These are phyloP conservation scores for Cardiospermum halicacabum DNA, from an alignment of 345 rosid genomes.

Conservation along the genomic window DNA sequence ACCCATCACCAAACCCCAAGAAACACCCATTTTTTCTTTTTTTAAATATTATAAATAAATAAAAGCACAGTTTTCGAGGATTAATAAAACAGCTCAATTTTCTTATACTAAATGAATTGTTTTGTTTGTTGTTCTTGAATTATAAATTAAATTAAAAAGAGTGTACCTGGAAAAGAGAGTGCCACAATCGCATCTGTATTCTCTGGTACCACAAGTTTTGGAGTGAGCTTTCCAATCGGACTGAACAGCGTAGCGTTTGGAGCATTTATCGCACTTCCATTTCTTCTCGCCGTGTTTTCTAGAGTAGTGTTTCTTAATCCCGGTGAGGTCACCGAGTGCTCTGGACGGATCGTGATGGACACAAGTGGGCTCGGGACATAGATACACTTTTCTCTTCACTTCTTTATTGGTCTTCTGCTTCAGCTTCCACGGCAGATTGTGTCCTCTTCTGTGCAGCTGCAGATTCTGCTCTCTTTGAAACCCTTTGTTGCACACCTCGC, in stretches of 20 bases:
- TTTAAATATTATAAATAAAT: too few species aligned
- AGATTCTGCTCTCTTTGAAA: conserved; percentile 82
- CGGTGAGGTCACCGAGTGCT: conserved; percentile 82
- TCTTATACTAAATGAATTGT: not conserved
- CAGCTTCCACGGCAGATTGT: conserved; percentile 79
- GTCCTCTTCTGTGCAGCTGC: conserved; percentile 90
- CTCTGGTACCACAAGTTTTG: conserved; percentile 76
- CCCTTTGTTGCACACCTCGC: conserved; percentile 86
- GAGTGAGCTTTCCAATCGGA: conserved; percentile 92
- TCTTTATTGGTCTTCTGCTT: conserved; percentile 71
- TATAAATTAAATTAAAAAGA: not conserved
- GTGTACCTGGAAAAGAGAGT: conserved; percentile 76
- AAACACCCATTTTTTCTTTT: too few species aligned
- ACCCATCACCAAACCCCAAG: too few species aligned
- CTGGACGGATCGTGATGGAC: conserved; percentile 84
- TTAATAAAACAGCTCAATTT: too few species aligned
- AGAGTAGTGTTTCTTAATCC: conserved; percentile 74
- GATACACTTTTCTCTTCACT: conserved; percentile 74
- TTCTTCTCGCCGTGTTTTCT: conserved; percentile 81
- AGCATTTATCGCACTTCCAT: conserved; percentile 86
- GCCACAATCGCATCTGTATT: conserved; percentile 77
- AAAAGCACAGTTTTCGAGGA: conserved; percentile 58
- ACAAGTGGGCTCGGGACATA: conserved; percentile 84
- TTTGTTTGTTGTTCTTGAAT: too few species aligned
- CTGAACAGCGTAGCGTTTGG: conserved; percentile 72